These are phyloP conservation scores for Phytophthora europaea DNA, from an alignment of 352 stramenopile genomes.

Conservation along the genomic window DNA sequence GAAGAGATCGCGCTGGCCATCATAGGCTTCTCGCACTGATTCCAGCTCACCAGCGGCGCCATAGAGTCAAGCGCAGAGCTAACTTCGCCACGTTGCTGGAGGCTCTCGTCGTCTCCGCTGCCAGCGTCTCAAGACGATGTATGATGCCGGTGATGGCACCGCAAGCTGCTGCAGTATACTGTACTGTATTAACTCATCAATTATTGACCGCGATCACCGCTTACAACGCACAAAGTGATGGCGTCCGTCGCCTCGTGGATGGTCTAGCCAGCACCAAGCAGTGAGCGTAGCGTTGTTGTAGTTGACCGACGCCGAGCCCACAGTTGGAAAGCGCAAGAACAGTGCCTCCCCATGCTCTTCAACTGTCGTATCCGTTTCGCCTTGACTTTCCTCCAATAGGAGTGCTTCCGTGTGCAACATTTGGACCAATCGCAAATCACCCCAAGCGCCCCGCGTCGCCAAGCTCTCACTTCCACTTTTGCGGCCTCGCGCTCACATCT, in stretches of 20 bases:
- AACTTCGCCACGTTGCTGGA: conserved; percentile 23
- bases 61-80: conserved; percentile 16
- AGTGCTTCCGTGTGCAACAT: not conserved
- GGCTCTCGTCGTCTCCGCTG: not conserved
- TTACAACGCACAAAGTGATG: not conserved
- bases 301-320: not conserved
- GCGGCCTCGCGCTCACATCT: conserved; percentile 32
- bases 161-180: not conserved
- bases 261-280: conserved; percentile 18
- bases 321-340: conserved; percentile 16
- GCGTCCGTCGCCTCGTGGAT: conserved; percentile 20
- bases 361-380: conserved; percentile 33
- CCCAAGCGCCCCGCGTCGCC: not conserved
- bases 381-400: conserved; percentile 30
- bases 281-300: conserved; percentile 31
- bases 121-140: conserved; percentile 2
- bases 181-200: not conserved
- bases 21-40: conserved; percentile 20
- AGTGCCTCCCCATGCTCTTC: conserved; percentile 9
- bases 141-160: conserved; percentile 5
- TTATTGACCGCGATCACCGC: not conserved
- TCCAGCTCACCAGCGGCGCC: not conserved
- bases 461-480: conserved; percentile 59
- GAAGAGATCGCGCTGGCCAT: conserved; percentile 22
- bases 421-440: conserved; percentile 30